Evolutionary conservation across 495 filamentous ascomycete species (phyloP).

Genomic region (Xylaria grammica): DNA sequence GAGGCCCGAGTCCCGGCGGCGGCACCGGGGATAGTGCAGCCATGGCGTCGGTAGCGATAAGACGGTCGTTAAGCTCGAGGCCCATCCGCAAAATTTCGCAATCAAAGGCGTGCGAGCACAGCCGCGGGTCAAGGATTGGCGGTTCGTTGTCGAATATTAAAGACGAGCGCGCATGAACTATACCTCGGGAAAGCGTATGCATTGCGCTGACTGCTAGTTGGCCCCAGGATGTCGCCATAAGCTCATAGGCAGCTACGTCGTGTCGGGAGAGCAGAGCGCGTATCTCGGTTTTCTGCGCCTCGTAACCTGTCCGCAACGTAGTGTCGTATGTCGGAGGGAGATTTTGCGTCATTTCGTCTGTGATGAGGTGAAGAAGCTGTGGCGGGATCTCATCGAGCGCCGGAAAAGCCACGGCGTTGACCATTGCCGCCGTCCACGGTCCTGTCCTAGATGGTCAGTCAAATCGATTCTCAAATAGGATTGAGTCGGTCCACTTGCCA

Average conservation of each 20-base stretch:
- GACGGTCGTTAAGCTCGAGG: constrained; percentile 40
- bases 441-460: constrained; percentile 31
- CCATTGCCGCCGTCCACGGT: constrained; percentile 46
- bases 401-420: constrained; percentile 48
- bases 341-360: constrained; percentile 24
- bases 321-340: constrained; percentile 42
- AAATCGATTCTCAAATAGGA: background rate
- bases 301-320: constrained; percentile 47
- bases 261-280: constrained; percentile 40
- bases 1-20: constrained; percentile 32
- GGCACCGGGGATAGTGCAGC: constrained; percentile 36
- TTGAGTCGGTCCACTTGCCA: constrained; percentile 24
- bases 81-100: constrained; percentile 44
- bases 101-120: constrained; percentile 49
- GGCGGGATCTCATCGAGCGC: constrained; percentile 37
- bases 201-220: constrained; percentile 37
- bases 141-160: constrained; percentile 30
- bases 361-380: constrained; percentile 26
- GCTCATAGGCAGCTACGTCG: constrained; percentile 44
- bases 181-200: constrained; percentile 34
- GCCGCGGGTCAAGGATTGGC: constrained; percentile 40
- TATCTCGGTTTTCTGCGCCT: constrained; percentile 39
- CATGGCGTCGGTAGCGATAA: constrained; percentile 43
- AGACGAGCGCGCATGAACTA: constrained; percentile 29
- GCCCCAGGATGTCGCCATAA: constrained; percentile 48